Evolutionary conservation across 2,329 filamentous ascomycete genomes (phyloP).

Genomic region (Alternaria metachromatica): DNA sequence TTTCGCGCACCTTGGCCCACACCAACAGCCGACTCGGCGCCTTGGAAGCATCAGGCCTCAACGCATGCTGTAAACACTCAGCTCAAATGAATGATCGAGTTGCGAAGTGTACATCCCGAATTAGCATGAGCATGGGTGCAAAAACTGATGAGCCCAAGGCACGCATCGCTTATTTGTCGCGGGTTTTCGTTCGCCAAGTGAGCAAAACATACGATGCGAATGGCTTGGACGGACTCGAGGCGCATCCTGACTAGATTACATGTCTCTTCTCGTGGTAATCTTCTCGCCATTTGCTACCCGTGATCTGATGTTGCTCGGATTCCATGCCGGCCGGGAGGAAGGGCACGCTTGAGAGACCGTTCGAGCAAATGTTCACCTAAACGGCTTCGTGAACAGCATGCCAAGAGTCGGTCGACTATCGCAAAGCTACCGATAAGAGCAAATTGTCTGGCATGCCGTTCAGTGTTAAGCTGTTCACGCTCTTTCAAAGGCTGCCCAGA

Average conservation of each 20-base stretch:
- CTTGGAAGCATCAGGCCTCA: background rate
- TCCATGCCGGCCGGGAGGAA: background rate
- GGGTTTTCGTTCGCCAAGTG: background rate
- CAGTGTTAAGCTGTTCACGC: fast-evolving
- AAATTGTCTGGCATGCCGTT: background rate
- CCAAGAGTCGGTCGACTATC: background rate
- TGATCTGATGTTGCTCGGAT: background rate
- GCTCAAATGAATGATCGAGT: background rate
- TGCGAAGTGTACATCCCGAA: background rate
- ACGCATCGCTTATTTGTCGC: background rate
- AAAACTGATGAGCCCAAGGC: background rate
- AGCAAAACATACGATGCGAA: background rate
- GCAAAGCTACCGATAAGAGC: background rate
- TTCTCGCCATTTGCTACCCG: background rate
- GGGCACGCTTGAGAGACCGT: background rate
- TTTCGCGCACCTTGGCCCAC: slow-evolving; percentile 23
- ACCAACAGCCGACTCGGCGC: background rate
- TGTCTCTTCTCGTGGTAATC: background rate
- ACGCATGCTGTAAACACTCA: background rate
- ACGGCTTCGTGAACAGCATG: background rate
- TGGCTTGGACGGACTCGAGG: background rate
- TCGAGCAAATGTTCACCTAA: fast-evolving
- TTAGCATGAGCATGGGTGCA: background rate
- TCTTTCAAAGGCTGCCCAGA: background rate
- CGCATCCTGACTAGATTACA: background rate